Evolutionary conservation across 129 eudicot genomes (phyloP).

Genomic region (Pittosporum tobira): DNA sequence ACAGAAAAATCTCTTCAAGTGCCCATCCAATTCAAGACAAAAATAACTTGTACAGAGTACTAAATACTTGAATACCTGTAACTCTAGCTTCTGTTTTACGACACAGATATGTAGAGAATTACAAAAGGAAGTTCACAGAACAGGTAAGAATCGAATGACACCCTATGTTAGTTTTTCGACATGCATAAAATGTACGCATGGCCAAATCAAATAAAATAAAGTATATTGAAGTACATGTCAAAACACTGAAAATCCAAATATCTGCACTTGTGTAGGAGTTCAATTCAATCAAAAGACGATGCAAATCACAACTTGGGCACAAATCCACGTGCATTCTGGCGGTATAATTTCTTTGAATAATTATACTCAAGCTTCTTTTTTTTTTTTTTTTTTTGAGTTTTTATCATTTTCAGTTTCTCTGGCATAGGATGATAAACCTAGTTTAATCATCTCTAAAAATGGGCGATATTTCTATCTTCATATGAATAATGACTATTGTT

Average conservation of each 20-base stretch:
- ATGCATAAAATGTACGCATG: not conserved
- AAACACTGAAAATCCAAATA: not conserved
- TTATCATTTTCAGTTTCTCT: not conserved
- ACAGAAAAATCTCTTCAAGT: not conserved
- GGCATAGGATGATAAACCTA: not conserved
- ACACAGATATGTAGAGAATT: constrained; percentile 60
- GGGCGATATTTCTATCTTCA: not conserved
- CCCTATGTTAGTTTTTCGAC: not conserved
- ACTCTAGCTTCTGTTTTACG: constrained; percentile 15
- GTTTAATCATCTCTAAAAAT: not conserved
- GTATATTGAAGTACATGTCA: not conserved
- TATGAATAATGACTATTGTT: not conserved
- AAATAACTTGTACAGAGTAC: not conserved
- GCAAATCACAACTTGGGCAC: constrained; percentile 43
- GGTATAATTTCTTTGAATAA: constrained; percentile 32
- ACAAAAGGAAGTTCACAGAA: constrained; percentile 64
- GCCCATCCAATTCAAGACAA: not conserved
- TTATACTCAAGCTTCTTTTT: no score
- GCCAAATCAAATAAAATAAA: no score
- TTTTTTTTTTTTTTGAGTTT: not conserved
- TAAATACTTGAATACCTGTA: constrained; percentile 3
- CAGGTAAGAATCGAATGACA: constrained; percentile 39
- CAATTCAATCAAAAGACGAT: constrained; percentile 54
- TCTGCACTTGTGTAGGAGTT: constrained; percentile 43
- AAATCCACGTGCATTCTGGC: constrained; percentile 57